Base-by-base conservation (phyloP, 345 rosid genomes). In the Eucalyptus cladocalyx region DNA sequence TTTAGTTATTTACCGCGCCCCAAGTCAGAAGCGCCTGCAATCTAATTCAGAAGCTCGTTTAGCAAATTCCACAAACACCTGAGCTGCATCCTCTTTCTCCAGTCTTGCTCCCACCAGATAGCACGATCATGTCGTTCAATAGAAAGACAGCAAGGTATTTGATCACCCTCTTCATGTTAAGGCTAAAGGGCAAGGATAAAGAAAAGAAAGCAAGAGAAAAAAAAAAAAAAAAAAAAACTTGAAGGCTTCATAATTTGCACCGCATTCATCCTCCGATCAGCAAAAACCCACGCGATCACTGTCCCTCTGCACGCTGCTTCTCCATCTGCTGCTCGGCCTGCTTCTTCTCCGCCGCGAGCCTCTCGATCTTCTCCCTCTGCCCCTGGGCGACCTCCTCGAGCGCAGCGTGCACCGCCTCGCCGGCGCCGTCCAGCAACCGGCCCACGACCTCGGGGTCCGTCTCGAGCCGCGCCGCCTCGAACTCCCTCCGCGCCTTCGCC, bases 381-480 rank as follows among this genome's bases (percentile, higher is more conserved):
- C 95, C 94, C 95, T 97, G 96, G 11, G 93, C 96, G 17, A 97
- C 95, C 90, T 95, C 95, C 67, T 98, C 98, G 1, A 96, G 88
- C 10, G 98, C 95, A 30, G 94, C 93, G 12, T 95, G 92, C 88
- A 97, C 94, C 2, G 98, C 98, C 23, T 97, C 98, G 51, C 95
- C 93, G 28, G 98, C 97, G 45, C 98, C 98, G 12, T 95, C 97
- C 37, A 98, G 92, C 85, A 97, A 89, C 88, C 95, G 93, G 24
- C 96, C 94, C 56, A 97, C 93, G 23, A 95, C 89, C 90, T 98
- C 98, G 19, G 98, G 98, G 89, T 98, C 99, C 87, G 91, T 95
- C 92, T 97, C 98, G 89, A 93, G 94, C 86, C 98, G 93, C 17
- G 98, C 98, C 87, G 92, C 98, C 88, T 97, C 98, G 60, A 97